Base-by-base conservation (phyloP, 148 eudicot species). In the Hydrangea macrophylla region DNA sequence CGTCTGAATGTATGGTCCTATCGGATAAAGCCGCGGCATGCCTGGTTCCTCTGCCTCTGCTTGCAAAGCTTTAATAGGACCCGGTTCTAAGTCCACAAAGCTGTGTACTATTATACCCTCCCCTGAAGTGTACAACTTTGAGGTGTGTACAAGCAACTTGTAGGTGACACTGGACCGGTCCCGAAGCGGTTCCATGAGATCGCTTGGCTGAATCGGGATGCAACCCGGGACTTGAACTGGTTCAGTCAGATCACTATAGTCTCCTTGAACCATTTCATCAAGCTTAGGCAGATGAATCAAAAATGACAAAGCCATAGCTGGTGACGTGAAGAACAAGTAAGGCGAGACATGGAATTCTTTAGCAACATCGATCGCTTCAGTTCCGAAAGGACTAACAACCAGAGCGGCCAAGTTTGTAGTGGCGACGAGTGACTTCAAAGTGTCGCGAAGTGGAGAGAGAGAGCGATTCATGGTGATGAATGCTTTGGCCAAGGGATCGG, bases 1-100 rank as follows among this genome's bases (percentile, higher is more conserved):
- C 10, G 48, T 48, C 24, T 63, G 73, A 24, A 76, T 32, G 6
- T 80, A 44, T 0, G 89, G 86, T 9, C 86, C 89, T 15, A 82
- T 48, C 0, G 84, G 72, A 57, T 75, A 78, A 60, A 82, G 55
- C 2, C 40, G 24, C 5, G 84, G 84, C 13, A 40, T 57, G 0
- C 56, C 68, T 10, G 62, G 42, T 11, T 71, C 51, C 10, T 42
- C 56, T 11, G 72, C 51, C 10, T 42, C 56, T 0, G 8, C 17
- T 12, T 72, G 70, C 22, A 82, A 58, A 56, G 67, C 75, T 56
- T 48, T 58, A 6, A 84, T 32, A 1, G 85, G 71, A 1, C 76
- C 85, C 25, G 58, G 44, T 28, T 78, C 86, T 18, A 78, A 55
- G 9, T 80, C 82, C 31, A 35, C 8, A 25, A 85, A 85, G 18